Percentiles rank a stretch among this genome's conserved stretches.
Evolutionary conservation across 306 rosid species (phyloP).

Genomic region (Lagenaria siceraria): DNA sequence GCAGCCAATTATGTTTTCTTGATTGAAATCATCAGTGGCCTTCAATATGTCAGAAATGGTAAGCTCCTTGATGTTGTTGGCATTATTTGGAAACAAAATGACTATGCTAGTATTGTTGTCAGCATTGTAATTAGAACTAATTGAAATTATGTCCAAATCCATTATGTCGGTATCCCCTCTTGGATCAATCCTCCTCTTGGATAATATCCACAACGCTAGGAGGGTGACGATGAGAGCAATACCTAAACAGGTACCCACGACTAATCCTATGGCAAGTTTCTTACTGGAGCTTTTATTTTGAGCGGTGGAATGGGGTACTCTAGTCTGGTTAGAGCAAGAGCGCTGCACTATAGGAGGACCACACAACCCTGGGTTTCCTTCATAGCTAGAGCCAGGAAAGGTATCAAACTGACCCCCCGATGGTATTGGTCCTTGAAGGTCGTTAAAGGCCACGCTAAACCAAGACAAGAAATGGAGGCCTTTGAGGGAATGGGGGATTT

Average conservation of each 20-base stretch:
- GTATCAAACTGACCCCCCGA: conserved; percentile 75
- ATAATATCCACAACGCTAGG: conserved; percentile 56
- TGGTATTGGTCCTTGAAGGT: conserved; percentile 72
- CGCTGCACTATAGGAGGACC: conserved; percentile 38
- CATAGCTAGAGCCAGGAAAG: conserved; percentile 52
- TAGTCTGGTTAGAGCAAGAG: conserved; percentile 32
- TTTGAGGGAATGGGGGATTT: conserved; percentile 61
- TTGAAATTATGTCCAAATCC: conserved; percentile 51
- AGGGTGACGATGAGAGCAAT: conserved; percentile 29
- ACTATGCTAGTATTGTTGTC: conserved; percentile 68
- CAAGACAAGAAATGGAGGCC: conserved; percentile 68
- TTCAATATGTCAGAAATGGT: conserved; percentile 63
- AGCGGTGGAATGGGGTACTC: not conserved
- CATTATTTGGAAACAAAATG: conserved; percentile 59
- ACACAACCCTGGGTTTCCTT: conserved; percentile 54
- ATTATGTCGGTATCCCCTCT: conserved; percentile 57
- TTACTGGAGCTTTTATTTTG: conserved; percentile 24
- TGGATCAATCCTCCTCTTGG: conserved; percentile 76
- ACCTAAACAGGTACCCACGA: conserved; percentile 31
- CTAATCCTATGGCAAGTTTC: conserved; percentile 32
- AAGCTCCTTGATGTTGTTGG: conserved; percentile 59
- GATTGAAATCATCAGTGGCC: conserved; percentile 83
- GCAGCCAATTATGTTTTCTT: conserved; percentile 82
- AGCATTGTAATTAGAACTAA: conserved; percentile 35
- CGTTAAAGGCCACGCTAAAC: conserved; percentile 63